These are phyloP conservation scores for Claviceps humidiphila DNA, from an alignment of 2,329 filamentous ascomycete genomes.

Conservation along the genomic window DNA sequence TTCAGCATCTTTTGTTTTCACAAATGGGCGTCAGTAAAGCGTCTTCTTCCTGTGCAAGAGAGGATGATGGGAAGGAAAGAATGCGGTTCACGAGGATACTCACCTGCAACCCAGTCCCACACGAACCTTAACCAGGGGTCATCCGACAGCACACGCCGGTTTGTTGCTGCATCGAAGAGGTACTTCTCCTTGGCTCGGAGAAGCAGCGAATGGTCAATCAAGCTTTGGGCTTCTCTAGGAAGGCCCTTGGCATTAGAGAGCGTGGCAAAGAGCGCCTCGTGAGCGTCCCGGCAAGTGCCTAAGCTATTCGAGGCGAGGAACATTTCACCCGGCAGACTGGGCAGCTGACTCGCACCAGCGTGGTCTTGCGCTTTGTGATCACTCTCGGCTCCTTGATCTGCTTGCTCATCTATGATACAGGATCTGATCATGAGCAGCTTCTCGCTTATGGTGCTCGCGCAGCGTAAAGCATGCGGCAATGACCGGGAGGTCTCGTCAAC, in stretches of 20 bases:
- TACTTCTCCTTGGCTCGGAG: constrained; percentile 48
- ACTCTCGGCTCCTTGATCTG: constrained; percentile 10
- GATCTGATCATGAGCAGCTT: constrained; percentile 35
- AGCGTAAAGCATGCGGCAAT: constrained; percentile 28
- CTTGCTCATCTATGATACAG: constrained; percentile 20
- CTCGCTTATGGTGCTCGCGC: constrained; percentile 30
- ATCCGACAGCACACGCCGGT: constrained; percentile 53
- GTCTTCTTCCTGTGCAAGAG: neutral
- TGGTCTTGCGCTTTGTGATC: constrained; percentile 11
- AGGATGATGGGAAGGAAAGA: neutral
- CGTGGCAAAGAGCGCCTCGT: constrained; percentile 39
- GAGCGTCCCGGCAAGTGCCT: constrained; percentile 40
- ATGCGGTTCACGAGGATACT: constrained; percentile 13
- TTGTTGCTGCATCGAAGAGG: constrained; percentile 49
- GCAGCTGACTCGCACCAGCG: constrained; percentile 11
- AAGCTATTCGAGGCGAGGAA: constrained; percentile 25
- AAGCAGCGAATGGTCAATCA: constrained; percentile 45
- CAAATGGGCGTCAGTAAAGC: neutral
- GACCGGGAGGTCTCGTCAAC: constrained; percentile 20
- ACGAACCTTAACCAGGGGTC: constrained; percentile 63
- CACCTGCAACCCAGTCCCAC: constrained; percentile 65
- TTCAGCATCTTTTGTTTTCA: constrained; percentile 38
- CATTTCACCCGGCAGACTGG: constrained; percentile 22
- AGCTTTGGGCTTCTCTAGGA: constrained; percentile 35
- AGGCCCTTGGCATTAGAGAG: constrained; percentile 32